A percentile compares a stretch with the other conserved stretches of the same genome.
These are phyloP conservation scores for Aspergillus sp. DNA, from an alignment of 2,329 filamentous ascomycete species.

Conservation along the genomic window DNA sequence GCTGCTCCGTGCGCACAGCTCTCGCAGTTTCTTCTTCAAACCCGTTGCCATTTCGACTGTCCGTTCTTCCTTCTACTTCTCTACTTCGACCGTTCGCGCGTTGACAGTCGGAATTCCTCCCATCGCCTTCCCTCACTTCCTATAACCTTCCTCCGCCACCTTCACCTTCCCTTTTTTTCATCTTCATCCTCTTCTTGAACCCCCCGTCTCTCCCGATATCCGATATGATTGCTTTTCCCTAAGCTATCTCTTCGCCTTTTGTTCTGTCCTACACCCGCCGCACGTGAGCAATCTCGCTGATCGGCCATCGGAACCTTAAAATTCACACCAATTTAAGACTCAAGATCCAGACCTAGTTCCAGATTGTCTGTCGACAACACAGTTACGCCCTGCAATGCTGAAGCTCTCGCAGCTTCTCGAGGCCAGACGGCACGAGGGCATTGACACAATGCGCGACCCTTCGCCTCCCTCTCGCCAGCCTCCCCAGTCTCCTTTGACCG, in stretches of 20 bases:
- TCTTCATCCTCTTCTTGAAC: background rate
- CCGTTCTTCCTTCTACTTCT: constrained; percentile 13
- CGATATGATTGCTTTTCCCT: constrained; percentile 15
- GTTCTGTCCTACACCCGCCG: constrained; percentile 7
- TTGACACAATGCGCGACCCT: constrained; percentile 25
- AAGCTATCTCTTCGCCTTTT: constrained; percentile 5
- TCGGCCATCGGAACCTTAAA: constrained; percentile 11
- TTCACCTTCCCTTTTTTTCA: background rate
- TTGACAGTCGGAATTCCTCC: constrained; percentile 6
- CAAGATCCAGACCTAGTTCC: background rate
- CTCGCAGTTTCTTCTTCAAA: constrained; percentile 5
- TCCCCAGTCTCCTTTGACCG: constrained; percentile 33
- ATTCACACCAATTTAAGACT: background rate
- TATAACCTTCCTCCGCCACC: background rate
- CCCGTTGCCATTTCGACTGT: constrained; percentile 16
- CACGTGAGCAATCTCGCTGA: constrained; percentile 21
- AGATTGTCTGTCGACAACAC: background rate
- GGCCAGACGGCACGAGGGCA: constrained; percentile 31
- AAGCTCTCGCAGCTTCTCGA: constrained; percentile 38
- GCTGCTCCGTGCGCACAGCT: constrained; percentile 13
- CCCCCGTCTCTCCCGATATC: constrained; percentile 5
- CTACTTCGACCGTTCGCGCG: background rate
- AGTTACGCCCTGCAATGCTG: constrained; percentile 26
- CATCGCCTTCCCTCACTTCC: background rate
- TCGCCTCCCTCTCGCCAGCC: constrained; percentile 20